Evolutionary conservation across 805 yeast genomes (phyloP).

Genomic region (Zygosaccharomyces lentus): DNA sequence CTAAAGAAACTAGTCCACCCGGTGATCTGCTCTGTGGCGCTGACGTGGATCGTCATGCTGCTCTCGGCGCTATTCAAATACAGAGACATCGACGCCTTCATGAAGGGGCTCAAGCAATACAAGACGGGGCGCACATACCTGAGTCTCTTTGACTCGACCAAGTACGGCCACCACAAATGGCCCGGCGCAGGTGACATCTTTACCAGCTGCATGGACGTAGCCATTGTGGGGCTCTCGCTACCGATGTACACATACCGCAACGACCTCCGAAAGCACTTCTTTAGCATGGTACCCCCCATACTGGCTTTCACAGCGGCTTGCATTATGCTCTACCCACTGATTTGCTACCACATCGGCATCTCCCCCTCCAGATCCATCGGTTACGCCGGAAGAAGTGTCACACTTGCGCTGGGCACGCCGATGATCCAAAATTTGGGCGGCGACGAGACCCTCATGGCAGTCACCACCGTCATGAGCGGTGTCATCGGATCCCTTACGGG

Average conservation of each 20-base stretch:
- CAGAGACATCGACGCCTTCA: slow-evolving; percentile 40
- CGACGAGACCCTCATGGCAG: slow-evolving; percentile 68
- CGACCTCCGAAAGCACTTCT: slow-evolving; percentile 57
- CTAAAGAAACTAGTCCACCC: slow-evolving; percentile 62
- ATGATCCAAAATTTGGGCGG: slow-evolving; percentile 64
- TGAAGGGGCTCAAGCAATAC: slow-evolving; percentile 49
- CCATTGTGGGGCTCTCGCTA: slow-evolving; percentile 68
- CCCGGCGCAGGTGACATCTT: slow-evolving; percentile 84
- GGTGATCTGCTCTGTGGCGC: slow-evolving; percentile 58
- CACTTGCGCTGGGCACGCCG: slow-evolving; percentile 77
- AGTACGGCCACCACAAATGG: slow-evolving; percentile 36
- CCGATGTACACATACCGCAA: slow-evolving; percentile 73
- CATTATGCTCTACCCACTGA: slow-evolving; percentile 65
- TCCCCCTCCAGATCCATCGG: slow-evolving; percentile 60
- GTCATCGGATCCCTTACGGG: slow-evolving; percentile 68
- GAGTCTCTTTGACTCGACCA: slow-evolving; percentile 44
- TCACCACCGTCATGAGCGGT: slow-evolving; percentile 72
- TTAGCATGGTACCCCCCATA: slow-evolving; percentile 57
- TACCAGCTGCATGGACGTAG: slow-evolving; percentile 65
- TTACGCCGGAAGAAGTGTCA: slow-evolving; percentile 73
- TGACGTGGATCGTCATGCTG: slow-evolving; percentile 60
- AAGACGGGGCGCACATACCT: slow-evolving; percentile 68
- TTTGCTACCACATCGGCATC: slow-evolving; percentile 63
- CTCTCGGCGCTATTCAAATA: slow-evolving; percentile 52
- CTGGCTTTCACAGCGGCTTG: slow-evolving; percentile 51